Evolutionary conservation across 306 rosid genomes (phyloP), one percentile per base, ranked within the genome.

Genomic region (Prinsepia uniflora): DNA sequence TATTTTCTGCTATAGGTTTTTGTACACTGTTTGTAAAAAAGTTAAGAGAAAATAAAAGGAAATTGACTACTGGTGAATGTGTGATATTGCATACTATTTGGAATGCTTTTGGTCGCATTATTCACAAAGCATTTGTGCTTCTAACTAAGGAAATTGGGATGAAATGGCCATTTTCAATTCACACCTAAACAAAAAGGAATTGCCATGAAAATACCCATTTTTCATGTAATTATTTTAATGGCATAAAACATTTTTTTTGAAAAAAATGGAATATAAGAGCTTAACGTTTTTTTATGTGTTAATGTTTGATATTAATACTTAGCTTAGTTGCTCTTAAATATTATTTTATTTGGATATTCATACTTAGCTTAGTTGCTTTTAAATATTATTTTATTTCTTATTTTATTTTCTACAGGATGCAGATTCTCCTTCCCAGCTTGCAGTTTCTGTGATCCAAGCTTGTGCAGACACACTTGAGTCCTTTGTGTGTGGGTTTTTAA

Each of bases 401-500:
- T 67, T 56, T 69, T 63, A 40, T 48, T 18, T 79, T 71, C 76
- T 64, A 61, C 88, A 91, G 97, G 96, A 83, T 63, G 77, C 83
- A 72, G 74, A 83, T 53, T 72, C 85, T 76, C 82, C 97, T 74
- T 84, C 88, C 57, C 86, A 71, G 83, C 88, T 94, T 45, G 96
- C 99, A 44, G 81, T 76, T 58, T 87, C 82, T 41, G 78, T 91
- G 67, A 84, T 91, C 61, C 82, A 79, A 80, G 53, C 77, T 61
- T 86, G 92, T 56, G 78, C 88, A 8, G 95, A 81, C 43, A 87
- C 79, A 73, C 89, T 94, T 72, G 88, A 82, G 80, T 79, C 83
- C 74, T 78, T 84, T 66, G 72, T 89, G 79, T 87, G 85, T 84
- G 81, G 88, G 76, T 85, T 90, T 73, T 72, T 94, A 81, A 84